phyloP scores from a whole-genome alignment of 2,329 filamentous ascomycete species.

The Lachnum nothofagi region DNA sequence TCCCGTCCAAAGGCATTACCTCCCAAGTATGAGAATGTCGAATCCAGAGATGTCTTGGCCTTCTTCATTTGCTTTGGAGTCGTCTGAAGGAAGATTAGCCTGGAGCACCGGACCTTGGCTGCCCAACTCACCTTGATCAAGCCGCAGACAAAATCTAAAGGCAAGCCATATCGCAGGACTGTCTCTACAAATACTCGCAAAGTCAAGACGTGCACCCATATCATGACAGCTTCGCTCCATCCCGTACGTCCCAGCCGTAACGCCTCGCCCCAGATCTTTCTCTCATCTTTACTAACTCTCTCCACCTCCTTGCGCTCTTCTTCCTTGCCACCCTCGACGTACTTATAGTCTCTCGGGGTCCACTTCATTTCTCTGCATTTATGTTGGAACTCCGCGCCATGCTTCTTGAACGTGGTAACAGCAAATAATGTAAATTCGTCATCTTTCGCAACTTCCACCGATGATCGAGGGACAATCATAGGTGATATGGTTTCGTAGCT shows the following conservation, averaged over 20 bases:
- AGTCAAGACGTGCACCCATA: conserved; percentile 88
- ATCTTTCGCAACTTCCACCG: conserved; percentile 73
- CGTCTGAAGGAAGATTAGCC: conserved; percentile 51
- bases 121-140: conserved; percentile 68
- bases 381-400: conserved; percentile 78
- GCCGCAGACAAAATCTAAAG: conserved; percentile 80
- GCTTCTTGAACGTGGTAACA: conserved; percentile 91
- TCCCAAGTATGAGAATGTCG: conserved; percentile 82
- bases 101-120: neutral
- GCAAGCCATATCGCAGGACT: conserved; percentile 90
- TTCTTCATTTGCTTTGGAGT: conserved; percentile 77
- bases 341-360: conserved; percentile 91
- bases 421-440: conserved; percentile 85
- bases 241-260: conserved; percentile 81
- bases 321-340: conserved; percentile 82
- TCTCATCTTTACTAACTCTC: conserved; percentile 74
- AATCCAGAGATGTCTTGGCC: conserved; percentile 72
- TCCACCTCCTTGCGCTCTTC: conserved; percentile 85
- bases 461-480: conserved; percentile 91
- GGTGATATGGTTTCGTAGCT: conserved; percentile 81
- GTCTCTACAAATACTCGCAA: conserved; percentile 95
- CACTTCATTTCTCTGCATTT: conserved; percentile 91
- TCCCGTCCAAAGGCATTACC: conserved; percentile 91
- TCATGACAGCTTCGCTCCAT: conserved; percentile 93
- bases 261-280: conserved; percentile 89